Evolutionary conservation across 23 red algal species (phyloP).

Genomic region (Chondrus crispus): DNA sequence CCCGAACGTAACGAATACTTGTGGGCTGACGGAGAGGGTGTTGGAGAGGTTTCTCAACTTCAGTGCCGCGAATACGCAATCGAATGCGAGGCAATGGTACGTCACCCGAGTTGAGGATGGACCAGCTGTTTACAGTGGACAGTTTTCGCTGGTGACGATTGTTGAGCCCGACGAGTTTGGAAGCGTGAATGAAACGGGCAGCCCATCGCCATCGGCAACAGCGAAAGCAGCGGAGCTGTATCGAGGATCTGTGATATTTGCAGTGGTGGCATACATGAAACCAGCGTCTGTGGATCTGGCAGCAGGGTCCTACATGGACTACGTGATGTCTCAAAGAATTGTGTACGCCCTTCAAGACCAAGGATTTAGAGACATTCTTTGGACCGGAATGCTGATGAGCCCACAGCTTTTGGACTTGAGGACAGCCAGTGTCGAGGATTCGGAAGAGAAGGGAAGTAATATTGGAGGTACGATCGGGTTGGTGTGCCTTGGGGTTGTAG

Average conservation of each 20-base stretch:
- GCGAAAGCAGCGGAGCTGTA: not conserved
- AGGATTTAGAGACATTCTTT: slow-evolving; percentile 34
- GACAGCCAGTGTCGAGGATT: too few species aligned
- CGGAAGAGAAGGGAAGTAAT: too few species aligned
- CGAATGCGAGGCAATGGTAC: not conserved
- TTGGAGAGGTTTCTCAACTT: slow-evolving; percentile 34
- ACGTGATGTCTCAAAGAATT: slow-evolving; percentile 25
- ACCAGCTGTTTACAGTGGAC: not conserved
- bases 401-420: slow-evolving; percentile 11
- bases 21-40: not conserved
- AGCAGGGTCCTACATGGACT: slow-evolving; percentile 22
- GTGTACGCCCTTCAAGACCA: not conserved
- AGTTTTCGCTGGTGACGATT: slow-evolving; percentile 15
- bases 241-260: slow-evolving; percentile 23
- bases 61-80: slow-evolving; percentile 25
- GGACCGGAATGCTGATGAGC: slow-evolving; percentile 9
- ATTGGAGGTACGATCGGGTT: too few species aligned
- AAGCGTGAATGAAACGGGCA: not conserved
- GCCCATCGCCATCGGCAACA: not conserved
- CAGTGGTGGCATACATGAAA: slow-evolving; percentile 17
- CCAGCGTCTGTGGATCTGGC: slow-evolving; percentile 15
- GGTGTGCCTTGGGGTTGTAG: too few species aligned
- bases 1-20: slow-evolving; percentile 24
- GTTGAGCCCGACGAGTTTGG: not conserved
- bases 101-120: slow-evolving; percentile 32